Conservation (phyloP, 2,329 filamentous ascomycete species). For the Aspergillus alliaceus region DNA sequence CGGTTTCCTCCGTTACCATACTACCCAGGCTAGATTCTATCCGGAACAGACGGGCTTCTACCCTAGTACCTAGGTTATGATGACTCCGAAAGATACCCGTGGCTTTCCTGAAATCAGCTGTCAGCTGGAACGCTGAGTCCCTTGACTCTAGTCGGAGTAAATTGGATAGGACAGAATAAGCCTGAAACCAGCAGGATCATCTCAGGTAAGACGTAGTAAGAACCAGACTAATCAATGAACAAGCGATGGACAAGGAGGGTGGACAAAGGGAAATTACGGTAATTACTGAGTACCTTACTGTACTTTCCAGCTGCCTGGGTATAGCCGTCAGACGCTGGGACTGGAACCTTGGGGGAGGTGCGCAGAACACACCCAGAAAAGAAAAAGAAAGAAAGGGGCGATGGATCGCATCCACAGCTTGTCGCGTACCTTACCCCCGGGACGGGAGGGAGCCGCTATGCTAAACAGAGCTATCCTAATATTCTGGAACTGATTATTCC, state of each 20-base stretch:
- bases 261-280: constrained; percentile 1
- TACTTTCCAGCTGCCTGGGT: background rate
- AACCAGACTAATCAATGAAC: background rate
- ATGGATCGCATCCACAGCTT: constrained; percentile 19
- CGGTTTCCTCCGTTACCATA: constrained; percentile 2
- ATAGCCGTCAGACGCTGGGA: constrained; percentile 8
- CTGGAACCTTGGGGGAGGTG: background rate
- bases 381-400: constrained; percentile 28
- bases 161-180: background rate
- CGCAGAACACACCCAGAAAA: constrained; percentile 13
- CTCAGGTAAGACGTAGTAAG: constrained; percentile 1
- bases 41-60: constrained; percentile 4
- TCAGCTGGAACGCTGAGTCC: background rate
- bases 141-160: background rate
- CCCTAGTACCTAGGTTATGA: background rate
- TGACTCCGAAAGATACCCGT: background rate
- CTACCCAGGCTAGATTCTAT: background rate
- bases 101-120: background rate
- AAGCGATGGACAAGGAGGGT: background rate
- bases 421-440: constrained; percentile 34
- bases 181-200: background rate
- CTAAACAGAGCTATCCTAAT: constrained; percentile 19
- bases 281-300: background rate
- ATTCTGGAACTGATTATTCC: constrained; percentile 8
- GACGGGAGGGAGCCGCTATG: constrained; percentile 33